Evolutionary conservation across 164 flowering plant species (phyloP), one percentile per base, ranked within the genome.

Genomic region (Aristolochia californica): DNA sequence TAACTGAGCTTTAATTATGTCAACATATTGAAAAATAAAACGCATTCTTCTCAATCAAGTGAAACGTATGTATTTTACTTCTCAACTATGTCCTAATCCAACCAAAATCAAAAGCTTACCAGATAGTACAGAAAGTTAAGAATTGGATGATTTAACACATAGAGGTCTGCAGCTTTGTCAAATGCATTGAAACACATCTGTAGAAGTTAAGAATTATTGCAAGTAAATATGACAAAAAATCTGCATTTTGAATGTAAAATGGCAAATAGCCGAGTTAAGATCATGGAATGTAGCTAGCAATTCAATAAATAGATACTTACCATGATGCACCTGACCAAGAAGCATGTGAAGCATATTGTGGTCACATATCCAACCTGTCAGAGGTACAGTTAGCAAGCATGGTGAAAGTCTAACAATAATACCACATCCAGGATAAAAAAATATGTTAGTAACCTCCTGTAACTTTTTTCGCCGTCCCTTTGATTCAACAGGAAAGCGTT

Each of bases 321-420:
- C 96, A 93, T 84, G 25, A 93, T 62, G 62, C 94, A 85, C 76
- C 99, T 80, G 20, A 84, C 60, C 14, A 93, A 86, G 73, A 93
- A 93, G 63, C 99, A 93, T 25, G 80, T n/a, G 74, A 88, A 93
- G 69, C 99, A 93, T 70, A 93, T 89, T 15, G 91, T 79, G 8
- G 99, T 93, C 58, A 93, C 99, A 68, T 84, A 93, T 70, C 99
- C 99, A 78, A 93, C 97, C 98, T 93, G 82, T 56, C 22, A 22
- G 8, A 22, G 23, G 28, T 11, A 22, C 27, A 34, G 54, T 50
- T 22, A 51, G 53, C 13, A 63, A 62, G 28, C 38, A 48, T 14
- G 18, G 5, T 15, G 22, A 13, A 30, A 59, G 9, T 40, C 56
- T 5, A 13, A 14, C 34, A 45, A 4, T 45, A n/a, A n/a, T 14